phyloP scores from a whole-genome alignment of 2,329 filamentous ascomycete species.

The Teratosphaeria zuluensis region DNA sequence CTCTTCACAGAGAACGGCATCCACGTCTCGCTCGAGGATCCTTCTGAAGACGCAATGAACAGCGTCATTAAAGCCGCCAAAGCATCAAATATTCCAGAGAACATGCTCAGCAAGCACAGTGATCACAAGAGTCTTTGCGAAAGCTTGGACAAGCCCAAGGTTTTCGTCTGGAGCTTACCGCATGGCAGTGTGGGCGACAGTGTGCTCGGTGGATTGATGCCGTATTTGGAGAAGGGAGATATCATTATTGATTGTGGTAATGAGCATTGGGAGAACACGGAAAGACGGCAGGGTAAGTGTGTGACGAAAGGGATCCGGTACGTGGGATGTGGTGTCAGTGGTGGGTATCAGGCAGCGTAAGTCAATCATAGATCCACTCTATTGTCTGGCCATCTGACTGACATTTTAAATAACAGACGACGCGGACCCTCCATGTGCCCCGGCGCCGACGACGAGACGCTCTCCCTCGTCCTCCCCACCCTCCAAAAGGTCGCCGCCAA shows the following conservation, averaged over 20 bases:
- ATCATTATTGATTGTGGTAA: conserved; percentile 62
- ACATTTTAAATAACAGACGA: conserved; percentile 22
- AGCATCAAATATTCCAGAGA: conserved; percentile 27
- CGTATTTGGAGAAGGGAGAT: conserved; percentile 49
- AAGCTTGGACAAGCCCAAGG: conserved; percentile 29
- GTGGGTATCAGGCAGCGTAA: conserved; percentile 57
- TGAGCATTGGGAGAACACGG: conserved; percentile 56
- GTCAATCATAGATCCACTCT: conserved; percentile 1
- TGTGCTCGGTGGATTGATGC: conserved; percentile 38
- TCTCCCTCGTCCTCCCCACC: conserved; percentile 52
- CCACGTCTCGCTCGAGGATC: conserved; percentile 47
- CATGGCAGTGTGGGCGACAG: conserved; percentile 36
- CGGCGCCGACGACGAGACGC: conserved; percentile 47
- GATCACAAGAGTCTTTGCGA: conserved; percentile 35
- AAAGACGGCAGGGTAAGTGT: conserved; percentile 49
- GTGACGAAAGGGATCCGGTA: conserved; percentile 48
- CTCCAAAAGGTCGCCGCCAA: conserved; percentile 54
- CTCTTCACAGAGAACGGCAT: conserved; percentile 49
- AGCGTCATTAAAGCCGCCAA: conserved; percentile 32
- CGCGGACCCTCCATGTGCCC: conserved; percentile 59
- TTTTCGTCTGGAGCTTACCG: conserved; percentile 25
- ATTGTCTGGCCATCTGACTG: background rate
- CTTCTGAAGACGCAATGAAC: conserved; percentile 40
- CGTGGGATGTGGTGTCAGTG: conserved; percentile 58
- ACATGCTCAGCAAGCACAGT: conserved; percentile 30